These are phyloP conservation scores for Fusarium sarcochroum DNA, from an alignment of 2,329 filamentous ascomycete genomes.

Conservation along the genomic window DNA sequence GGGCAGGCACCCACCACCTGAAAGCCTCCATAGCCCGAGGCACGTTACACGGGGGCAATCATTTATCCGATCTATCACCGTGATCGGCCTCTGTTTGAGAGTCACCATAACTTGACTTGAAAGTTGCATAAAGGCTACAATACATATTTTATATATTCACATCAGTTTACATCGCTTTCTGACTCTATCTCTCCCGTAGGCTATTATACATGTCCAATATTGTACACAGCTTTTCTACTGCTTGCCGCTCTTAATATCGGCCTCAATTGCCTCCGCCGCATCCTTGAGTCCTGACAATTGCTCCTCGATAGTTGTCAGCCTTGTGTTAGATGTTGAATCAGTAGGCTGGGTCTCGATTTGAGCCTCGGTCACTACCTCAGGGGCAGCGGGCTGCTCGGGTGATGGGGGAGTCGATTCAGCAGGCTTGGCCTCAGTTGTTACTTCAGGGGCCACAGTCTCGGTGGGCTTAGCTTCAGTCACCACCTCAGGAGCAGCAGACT, in stretches of 20 bases:
- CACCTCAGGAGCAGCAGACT: not conserved
- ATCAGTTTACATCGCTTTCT: conserved; percentile 34
- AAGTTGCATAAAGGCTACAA: not conserved
- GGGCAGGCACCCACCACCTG: conserved; percentile 12
- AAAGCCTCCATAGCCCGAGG: not conserved
- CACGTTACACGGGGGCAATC: conserved; percentile 24
- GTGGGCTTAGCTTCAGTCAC: conserved; percentile 3
- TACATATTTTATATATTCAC: conserved; percentile 29
- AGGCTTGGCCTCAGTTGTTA: not conserved
- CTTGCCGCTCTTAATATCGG: conserved; percentile 41
- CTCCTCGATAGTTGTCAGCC: conserved; percentile 40
- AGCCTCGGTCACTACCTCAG: conserved; percentile 1
- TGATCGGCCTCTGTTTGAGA: conserved; percentile 22
- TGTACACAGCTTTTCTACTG: conserved; percentile 46
- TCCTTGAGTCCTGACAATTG: conserved; percentile 38
- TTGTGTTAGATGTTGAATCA: conserved; percentile 8
- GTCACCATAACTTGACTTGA: not conserved
- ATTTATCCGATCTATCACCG: conserved; percentile 38
- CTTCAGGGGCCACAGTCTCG: too few relatives aligned
- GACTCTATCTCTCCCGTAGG: conserved; percentile 32
- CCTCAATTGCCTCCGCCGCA: conserved; percentile 41
- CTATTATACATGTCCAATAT: conserved; percentile 46
- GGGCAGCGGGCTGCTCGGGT: conserved; percentile 1
- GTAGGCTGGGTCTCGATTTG: conserved; percentile 8
- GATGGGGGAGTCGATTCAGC: not conserved